Evolutionary conservation across 2,329 filamentous ascomycete genomes (phyloP).

Genomic region (Bimuria novae-zelandiae): DNA sequence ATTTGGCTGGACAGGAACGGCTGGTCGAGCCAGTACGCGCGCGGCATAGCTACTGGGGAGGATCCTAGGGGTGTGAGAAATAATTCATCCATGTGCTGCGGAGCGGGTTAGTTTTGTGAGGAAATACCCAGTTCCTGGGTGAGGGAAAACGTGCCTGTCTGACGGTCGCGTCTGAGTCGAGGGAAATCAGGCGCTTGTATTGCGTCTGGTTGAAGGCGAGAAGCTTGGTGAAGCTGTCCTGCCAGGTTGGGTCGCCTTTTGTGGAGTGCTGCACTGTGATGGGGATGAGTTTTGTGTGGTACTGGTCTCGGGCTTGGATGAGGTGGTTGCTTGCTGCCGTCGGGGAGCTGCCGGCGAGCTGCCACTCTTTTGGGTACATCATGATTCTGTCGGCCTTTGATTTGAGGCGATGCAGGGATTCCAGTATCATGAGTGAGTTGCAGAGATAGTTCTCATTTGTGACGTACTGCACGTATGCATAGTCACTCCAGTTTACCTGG

Average conservation of each 20-base stretch:
- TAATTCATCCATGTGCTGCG: slow-evolving; percentile 65
- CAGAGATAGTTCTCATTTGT: slow-evolving; percentile 39
- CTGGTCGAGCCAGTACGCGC: slow-evolving; percentile 67
- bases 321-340: slow-evolving; percentile 43
- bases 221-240: slow-evolving; percentile 65
- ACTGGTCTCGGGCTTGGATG: slow-evolving; percentile 49
- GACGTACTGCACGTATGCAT: slow-evolving; percentile 26
- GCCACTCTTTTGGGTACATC: slow-evolving; percentile 22
- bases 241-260: slow-evolving; percentile 55
- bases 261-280: slow-evolving; percentile 40
- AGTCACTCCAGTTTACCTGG: neutral
- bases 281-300: slow-evolving; percentile 51
- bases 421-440: slow-evolving; percentile 47
- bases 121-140: neutral
- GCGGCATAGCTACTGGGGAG: slow-evolving; percentile 65
- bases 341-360: slow-evolving; percentile 1
- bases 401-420: slow-evolving; percentile 38
- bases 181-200: slow-evolving; percentile 56
- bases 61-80: slow-evolving; percentile 67
- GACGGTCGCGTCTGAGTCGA: neutral
- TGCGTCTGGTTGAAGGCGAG: slow-evolving; percentile 67
- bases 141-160: neutral
- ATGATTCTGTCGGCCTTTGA: slow-evolving; percentile 36
- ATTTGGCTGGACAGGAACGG: slow-evolving; percentile 58
- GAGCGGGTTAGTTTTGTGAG: neutral